Percentiles rank a stretch among this genome's conserved stretches.
Evolutionary conservation across 331 rosid species (phyloP).

Genomic region (Quercus phellos): DNA sequence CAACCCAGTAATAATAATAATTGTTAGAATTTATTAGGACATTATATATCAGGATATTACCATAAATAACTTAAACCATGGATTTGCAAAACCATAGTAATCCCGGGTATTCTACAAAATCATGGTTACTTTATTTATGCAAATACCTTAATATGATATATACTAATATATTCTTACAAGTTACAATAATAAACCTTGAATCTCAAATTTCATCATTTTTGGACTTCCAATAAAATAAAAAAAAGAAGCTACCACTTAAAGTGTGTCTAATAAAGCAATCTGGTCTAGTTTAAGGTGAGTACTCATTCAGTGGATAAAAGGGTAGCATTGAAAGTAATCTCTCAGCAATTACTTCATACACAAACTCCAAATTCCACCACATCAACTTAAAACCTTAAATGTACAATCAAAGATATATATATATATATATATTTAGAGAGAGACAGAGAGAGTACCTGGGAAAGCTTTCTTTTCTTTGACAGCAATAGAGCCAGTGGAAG

Average conservation of each 20-base stretch:
- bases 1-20: not conserved
- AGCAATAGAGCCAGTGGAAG: constrained; percentile 14
- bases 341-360: not conserved
- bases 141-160: too few relatives aligned
- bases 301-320: not conserved
- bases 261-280: not conserved
- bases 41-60: too few relatives aligned
- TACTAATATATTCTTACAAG: too few relatives aligned
- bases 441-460: constrained; percentile 14
- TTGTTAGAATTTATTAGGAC: too few relatives aligned
- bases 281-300: not conserved
- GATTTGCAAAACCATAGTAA: too few relatives aligned
- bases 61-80: too few relatives aligned
- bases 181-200: not conserved
- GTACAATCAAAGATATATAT: not conserved
- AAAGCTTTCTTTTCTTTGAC: constrained; percentile 16
- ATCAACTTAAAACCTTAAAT: not conserved
- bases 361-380: not conserved
- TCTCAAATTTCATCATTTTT: not conserved
- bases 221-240: not conserved
- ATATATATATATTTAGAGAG: too few relatives aligned
- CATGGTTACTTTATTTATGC: too few relatives aligned
- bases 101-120: too few relatives aligned
- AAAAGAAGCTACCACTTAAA: not conserved
- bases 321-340: not conserved